These are phyloP conservation scores for Saturnispora silvae DNA, from an alignment of 805 yeast species.

Conservation along the genomic window DNA sequence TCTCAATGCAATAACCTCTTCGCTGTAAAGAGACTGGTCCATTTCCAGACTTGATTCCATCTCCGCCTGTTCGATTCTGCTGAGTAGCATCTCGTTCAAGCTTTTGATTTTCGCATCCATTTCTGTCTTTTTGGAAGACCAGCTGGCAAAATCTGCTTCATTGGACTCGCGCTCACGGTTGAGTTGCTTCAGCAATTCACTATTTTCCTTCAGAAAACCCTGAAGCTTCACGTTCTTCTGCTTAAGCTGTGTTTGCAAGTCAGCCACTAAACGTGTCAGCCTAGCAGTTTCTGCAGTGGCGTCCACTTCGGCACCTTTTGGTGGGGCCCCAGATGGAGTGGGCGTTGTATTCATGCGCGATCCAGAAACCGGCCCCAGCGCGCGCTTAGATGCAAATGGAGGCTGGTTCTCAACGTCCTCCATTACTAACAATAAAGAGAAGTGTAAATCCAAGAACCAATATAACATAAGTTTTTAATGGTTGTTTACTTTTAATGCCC, in stretches of 20 bases:
- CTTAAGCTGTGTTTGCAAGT: slow-evolving; percentile 22
- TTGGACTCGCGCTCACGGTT: slow-evolving; percentile 22
- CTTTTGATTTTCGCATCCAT: slow-evolving; percentile 21
- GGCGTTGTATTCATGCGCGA: not conserved
- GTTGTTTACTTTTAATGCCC: no score
- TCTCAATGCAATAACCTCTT: slow-evolving; percentile 8
- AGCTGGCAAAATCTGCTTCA: slow-evolving; percentile 23
- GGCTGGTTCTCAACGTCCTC: not conserved
- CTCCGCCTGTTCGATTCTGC: slow-evolving; percentile 6
- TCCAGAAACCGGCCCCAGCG: no score
- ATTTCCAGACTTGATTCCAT: slow-evolving; percentile 4
- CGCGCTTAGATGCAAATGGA: no score
- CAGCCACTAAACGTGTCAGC: slow-evolving; percentile 24
- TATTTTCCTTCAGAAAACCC: slow-evolving; percentile 21
- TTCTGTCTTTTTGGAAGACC: slow-evolving; percentile 20
- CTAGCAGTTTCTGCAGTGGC: slow-evolving; percentile 9
- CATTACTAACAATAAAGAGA: no score
- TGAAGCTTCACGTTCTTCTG: slow-evolving; percentile 18
- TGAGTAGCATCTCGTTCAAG: slow-evolving; percentile 13
- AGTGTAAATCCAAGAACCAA: no score
- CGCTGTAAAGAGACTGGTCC: slow-evolving; percentile 1
- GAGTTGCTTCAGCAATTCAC: slow-evolving; percentile 17
- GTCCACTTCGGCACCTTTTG: no score
- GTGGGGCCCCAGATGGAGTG: not conserved
- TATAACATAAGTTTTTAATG: no score